phyloP scores from a whole-genome alignment of 768 basidiomycete species.

The Trametes punicea region DNA sequence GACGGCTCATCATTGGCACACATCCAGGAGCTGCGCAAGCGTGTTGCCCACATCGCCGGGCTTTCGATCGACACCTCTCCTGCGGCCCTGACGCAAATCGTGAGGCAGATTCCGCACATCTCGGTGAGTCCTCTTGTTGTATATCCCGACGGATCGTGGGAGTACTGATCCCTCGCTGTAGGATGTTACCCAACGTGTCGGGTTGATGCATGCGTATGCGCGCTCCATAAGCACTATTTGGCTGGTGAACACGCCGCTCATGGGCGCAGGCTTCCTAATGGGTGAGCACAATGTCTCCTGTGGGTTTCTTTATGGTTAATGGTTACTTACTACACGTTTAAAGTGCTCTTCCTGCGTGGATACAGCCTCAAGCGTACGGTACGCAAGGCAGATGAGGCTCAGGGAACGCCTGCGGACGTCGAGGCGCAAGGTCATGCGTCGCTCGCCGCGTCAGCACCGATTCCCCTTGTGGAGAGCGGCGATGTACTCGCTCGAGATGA shows the following conservation, averaged over 20 bases:
- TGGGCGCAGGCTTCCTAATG: conserved; percentile 49
- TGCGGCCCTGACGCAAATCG: conserved; percentile 44
- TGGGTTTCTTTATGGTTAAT: not conserved
- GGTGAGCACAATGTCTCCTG: conserved; percentile 27
- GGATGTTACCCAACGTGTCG: conserved; percentile 47
- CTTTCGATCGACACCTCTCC: conserved; percentile 40
- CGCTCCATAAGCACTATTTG: conserved; percentile 61
- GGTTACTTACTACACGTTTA: not conserved
- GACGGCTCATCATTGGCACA: too few relatives aligned
- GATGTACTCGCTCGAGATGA: conserved; percentile 16
- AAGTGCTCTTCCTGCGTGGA: conserved; percentile 54
- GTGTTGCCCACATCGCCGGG: conserved; percentile 38
- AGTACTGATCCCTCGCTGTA: too few relatives aligned
- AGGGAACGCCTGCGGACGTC: conserved; percentile 27
- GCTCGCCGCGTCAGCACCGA: conserved; percentile 1
- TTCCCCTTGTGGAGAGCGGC: conserved; percentile 1
- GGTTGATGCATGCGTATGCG: conserved; percentile 60
- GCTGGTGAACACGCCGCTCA: conserved; percentile 58
- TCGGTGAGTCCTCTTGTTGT: conserved; percentile 30
- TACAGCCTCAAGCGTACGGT: conserved; percentile 57
- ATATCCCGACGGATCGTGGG: conserved; percentile 7
- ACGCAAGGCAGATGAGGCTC: conserved; percentile 35
- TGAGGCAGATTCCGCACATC: conserved; percentile 43
- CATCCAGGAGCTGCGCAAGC: conserved; percentile 38
- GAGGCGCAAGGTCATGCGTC: conserved; percentile 20